Percentiles rank a stretch among this genome's conserved stretches.
Evolutionary conservation across 208 protist genomes (phyloP).

Genomic region (Leishmania amazonensis): DNA sequence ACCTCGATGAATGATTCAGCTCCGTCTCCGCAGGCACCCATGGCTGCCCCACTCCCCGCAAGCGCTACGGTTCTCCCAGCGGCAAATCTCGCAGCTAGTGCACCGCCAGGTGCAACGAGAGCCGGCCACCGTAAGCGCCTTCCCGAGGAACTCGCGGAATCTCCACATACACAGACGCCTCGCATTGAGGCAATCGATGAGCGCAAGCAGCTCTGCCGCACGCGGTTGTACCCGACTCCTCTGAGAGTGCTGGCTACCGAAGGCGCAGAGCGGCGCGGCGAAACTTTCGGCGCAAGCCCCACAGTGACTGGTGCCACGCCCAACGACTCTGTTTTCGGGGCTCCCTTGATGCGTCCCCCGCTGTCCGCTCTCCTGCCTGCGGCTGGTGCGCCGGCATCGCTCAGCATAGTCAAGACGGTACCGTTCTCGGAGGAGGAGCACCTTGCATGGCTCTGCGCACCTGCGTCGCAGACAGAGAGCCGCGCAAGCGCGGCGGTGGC

Average conservation of each 20-base stretch:
- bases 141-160: neutral
- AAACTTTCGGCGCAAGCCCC: neutral
- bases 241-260: neutral
- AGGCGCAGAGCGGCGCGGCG: neutral
- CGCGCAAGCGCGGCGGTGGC: neutral
- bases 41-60: neutral
- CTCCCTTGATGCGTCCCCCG: constrained; percentile 1
- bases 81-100: neutral
- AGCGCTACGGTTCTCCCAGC: neutral
- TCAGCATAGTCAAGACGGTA: neutral
- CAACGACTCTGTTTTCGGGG: neutral
- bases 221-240: neutral
- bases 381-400: neutral
- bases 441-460: constrained; percentile 6
- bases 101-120: neutral
- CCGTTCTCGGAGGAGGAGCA: constrained; percentile 24
- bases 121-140: neutral
- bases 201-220: constrained; percentile 4
- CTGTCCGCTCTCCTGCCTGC: constrained; percentile 8
- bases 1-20: neutral
- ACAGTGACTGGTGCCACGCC: neutral
- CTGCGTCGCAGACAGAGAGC: constrained; percentile 4
- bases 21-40: neutral
- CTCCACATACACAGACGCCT: neutral
- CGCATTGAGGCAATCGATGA: constrained; percentile 7